Evolutionary conservation across 2,329 filamentous ascomycete genomes (phyloP), one percentile per base, ranked within the genome.

Genomic region (Aspergillus sp.): DNA sequence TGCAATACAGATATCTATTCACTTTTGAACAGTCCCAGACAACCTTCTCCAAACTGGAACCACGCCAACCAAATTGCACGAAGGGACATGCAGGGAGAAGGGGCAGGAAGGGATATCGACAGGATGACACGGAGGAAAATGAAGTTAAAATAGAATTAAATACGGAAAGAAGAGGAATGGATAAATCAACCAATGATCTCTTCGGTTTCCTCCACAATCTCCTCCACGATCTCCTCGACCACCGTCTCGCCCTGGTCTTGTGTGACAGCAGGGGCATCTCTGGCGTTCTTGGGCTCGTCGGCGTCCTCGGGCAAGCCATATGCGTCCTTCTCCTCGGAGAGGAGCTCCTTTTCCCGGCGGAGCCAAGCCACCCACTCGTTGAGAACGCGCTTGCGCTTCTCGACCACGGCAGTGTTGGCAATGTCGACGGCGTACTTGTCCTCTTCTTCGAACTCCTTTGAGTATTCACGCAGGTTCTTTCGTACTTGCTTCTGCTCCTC

Each of bases 381-480:
- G 71, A 99, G 88, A 74, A 92, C 82, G 71, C 87, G 84, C 75
- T 94, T 89, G 69, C 95, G 88, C 69, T 88, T 89, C 80, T 98
- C 94, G 65, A 99, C 91, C 54, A 99, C 93, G 41, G 93, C 94
- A 72, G 93, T 88, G 81, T 98, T 95, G 71, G 94, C 95, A 59
- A 92, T 94, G 65, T 93, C 94, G 74, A 93, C 93, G 75, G 94
- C 93, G 76, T 96, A 93, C 66, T 90, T 87, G 79, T 99, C 96
- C 77, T 97, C 91, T 81, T 97, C 92, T 71, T 99, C 95, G 78
- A 99, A 99, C 68, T 91, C 84, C 76, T 92, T 91, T 78, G 89
- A 92, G 87, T 97, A 99, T 80, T 98, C 95, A 70, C 94, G 91
- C 59, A 99, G 89, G 81, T 97, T 99, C 87, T 97, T 97, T 83